Percentiles rank a stretch among this genome's conserved stretches.
Conservation (phyloP, 805 yeast genomes). For the Starmera dryadoides region DNA sequence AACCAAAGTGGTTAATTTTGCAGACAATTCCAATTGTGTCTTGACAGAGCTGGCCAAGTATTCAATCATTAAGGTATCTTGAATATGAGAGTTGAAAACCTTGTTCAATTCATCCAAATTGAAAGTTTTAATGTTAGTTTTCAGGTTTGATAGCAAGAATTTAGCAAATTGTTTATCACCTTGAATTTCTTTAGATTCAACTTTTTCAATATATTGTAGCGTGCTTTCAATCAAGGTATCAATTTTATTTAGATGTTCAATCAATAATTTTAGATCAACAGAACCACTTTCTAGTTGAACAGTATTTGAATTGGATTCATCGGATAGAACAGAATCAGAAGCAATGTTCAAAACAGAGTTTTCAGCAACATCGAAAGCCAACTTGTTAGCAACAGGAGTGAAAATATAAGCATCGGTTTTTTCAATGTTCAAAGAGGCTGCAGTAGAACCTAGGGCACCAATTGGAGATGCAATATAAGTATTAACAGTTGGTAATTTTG, state of each 20-base stretch:
- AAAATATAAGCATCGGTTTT: slow-evolving; percentile 48
- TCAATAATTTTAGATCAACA: slow-evolving; percentile 38
- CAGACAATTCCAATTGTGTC: slow-evolving; percentile 75
- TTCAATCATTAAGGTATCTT: slow-evolving; percentile 76
- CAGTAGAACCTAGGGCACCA: slow-evolving; percentile 42
- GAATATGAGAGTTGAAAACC: slow-evolving; percentile 63
- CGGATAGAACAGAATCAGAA: slow-evolving; percentile 30
- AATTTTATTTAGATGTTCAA: slow-evolving; percentile 37
- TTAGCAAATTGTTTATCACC: slow-evolving; percentile 58
- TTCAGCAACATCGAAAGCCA: slow-evolving; percentile 53
- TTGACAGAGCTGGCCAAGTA: slow-evolving; percentile 77
- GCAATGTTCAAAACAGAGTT: slow-evolving; percentile 45
- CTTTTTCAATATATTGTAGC: slow-evolving; percentile 37
- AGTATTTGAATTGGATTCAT: slow-evolving; percentile 17
- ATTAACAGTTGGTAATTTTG: slow-evolving; percentile 45
- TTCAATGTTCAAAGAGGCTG: slow-evolving; percentile 29
- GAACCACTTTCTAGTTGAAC: slow-evolving; percentile 25
- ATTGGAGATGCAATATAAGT: slow-evolving; percentile 77
- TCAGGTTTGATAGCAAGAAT: slow-evolving; percentile 50
- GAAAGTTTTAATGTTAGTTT: slow-evolving; percentile 42
- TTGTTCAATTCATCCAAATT: slow-evolving; percentile 42
- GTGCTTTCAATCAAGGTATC: slow-evolving; percentile 42
- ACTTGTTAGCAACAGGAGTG: slow-evolving; percentile 66
- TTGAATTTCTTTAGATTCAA: slow-evolving; percentile 34
- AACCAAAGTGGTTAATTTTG: slow-evolving; percentile 52